phyloP scores from a whole-genome alignment of 2,329 filamentous ascomycete species.

The Scolecobasidium constrictum region DNA sequence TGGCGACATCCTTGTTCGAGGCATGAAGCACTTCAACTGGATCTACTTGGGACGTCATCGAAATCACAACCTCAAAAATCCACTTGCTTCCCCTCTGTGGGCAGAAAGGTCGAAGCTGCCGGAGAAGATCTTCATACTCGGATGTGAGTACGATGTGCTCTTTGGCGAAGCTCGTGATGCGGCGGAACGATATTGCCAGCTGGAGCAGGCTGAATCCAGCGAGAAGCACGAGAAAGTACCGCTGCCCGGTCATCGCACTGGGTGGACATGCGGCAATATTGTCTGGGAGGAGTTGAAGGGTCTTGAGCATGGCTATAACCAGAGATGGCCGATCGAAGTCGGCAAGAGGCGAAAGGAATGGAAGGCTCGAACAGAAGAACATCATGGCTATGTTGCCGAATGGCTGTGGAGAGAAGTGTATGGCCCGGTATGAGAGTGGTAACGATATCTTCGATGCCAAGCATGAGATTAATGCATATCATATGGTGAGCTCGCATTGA shows the following conservation, averaged over 20 bases:
- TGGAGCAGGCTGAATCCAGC: neutral
- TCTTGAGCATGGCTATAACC: neutral
- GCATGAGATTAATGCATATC: no score
- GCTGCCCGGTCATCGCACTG: neutral
- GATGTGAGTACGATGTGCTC: neutral
- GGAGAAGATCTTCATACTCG: neutral
- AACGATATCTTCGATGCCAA: no score
- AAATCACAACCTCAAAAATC: neutral
- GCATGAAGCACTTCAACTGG: neutral
- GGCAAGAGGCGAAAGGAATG: neutral
- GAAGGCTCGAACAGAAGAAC: neutral
- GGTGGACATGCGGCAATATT: neutral
- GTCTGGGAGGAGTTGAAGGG: neutral
- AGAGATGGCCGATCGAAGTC: neutral
- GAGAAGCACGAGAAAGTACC: neutral
- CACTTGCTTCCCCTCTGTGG: neutral
- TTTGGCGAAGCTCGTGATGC: neutral
- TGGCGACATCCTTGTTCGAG: neutral
- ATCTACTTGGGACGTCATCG: neutral
- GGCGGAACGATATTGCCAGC: neutral
- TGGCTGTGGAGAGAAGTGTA: neutral
- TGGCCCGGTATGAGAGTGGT: no score
- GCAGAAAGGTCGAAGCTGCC: neutral
- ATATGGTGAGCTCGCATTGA: no score
- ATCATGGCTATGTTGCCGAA: neutral